Percentiles rank a stretch among this genome's conserved stretches.
phyloP scores from a whole-genome alignment of 2,329 filamentous ascomycete species.

The Cordyceps militaris region DNA sequence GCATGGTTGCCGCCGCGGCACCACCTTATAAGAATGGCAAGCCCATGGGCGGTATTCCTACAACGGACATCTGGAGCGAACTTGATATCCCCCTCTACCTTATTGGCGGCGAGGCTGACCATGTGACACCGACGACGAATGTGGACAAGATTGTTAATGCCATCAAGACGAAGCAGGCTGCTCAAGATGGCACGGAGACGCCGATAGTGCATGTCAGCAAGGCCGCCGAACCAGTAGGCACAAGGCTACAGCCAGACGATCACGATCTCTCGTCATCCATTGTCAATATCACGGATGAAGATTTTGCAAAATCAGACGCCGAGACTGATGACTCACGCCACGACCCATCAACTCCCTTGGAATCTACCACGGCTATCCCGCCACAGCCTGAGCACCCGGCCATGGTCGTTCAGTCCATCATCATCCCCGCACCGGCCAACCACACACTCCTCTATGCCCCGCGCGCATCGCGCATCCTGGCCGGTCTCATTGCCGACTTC shows the following conservation, averaged over 20 bases:
- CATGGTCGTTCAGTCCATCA: conserved; percentile 56
- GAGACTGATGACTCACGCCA: conserved; percentile 30
- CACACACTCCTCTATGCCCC: conserved; percentile 82
- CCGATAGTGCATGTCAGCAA: conserved; percentile 3
- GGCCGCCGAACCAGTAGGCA: conserved; percentile 9
- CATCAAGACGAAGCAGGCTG: conserved; percentile 22
- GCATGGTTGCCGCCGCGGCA: conserved; percentile 69
- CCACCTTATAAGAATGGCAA: conserved; percentile 50
- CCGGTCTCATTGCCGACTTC: conserved; percentile 78
- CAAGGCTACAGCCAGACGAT: conserved; percentile 14
- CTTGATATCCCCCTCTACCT: conserved; percentile 70
- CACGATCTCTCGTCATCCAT: conserved; percentile 37
- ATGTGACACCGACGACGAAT: conserved; percentile 65
- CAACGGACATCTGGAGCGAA: conserved; percentile 62
- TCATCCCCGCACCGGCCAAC: conserved; percentile 70
- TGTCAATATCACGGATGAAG: conserved; percentile 32
- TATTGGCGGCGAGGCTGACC: conserved; percentile 70
- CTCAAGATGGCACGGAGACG: conserved; percentile 8
- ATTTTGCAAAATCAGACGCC: conserved; percentile 26
- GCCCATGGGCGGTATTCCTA: conserved; percentile 58
- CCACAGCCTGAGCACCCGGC: conserved; percentile 40
- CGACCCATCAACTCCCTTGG: conserved; percentile 41
- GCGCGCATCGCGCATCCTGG: conserved; percentile 64
- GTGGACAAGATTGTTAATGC: conserved; percentile 56
- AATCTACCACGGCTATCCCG: conserved; percentile 35